A percentile compares a stretch with the other conserved stretches of the same genome.
Conservation (phyloP, 1,284 basidiomycete genomes). For the Coriolopsis trogii region DNA sequence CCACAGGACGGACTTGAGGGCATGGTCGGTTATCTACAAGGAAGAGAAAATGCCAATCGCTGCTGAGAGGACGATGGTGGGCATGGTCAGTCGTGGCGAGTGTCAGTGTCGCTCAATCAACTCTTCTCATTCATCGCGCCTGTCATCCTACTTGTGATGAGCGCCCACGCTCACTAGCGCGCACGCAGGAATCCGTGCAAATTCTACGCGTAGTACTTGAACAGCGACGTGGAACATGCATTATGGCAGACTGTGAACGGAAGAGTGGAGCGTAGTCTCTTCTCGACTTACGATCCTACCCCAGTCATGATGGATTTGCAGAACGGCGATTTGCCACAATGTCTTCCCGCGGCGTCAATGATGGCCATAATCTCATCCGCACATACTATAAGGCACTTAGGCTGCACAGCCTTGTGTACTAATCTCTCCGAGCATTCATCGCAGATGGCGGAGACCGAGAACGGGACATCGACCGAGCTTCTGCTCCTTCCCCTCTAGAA, state of each 20-base stretch:
- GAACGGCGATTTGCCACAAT: too few relatives aligned
- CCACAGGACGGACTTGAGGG: neutral
- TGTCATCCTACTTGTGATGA: neutral
- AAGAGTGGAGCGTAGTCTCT: neutral
- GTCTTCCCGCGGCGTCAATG: too few relatives aligned
- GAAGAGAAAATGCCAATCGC: slow-evolving; percentile 7
- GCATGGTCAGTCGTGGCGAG: neutral
- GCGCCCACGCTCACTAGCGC: neutral
- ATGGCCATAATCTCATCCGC: too few relatives aligned
- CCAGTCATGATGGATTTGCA: neutral
- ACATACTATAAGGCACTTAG: too few relatives aligned
- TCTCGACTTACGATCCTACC: slow-evolving; percentile 1
- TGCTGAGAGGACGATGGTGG: neutral
- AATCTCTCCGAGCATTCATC: neutral
- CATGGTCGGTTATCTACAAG: slow-evolving; percentile 15
- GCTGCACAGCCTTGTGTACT: slow-evolving; percentile 2
- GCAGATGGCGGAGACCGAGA: too few relatives aligned
- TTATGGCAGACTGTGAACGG: neutral
- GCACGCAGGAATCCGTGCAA: too few relatives aligned
- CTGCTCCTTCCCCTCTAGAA: slow-evolving; percentile 1
- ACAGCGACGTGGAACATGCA: too few relatives aligned
- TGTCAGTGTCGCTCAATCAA: neutral
- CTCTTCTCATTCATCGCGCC: neutral
- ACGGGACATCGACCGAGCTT: neutral
- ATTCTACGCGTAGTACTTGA: too few relatives aligned